Evolutionary conservation across 1,139 yeast species (phyloP).

Genomic region (Sugiyamaella neomexicana): DNA sequence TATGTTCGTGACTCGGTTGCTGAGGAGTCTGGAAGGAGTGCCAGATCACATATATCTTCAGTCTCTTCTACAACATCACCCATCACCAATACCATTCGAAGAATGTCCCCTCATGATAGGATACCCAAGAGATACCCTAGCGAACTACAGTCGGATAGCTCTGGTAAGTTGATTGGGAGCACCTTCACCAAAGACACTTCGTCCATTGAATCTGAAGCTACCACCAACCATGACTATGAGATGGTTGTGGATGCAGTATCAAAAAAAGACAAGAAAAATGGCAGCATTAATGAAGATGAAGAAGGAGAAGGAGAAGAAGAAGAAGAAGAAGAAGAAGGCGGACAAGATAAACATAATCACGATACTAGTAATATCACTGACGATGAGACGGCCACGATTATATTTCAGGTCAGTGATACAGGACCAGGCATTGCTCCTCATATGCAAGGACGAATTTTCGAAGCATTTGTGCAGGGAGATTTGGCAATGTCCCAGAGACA

Average conservation of each 20-base stretch:
- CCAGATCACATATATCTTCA: constrained; percentile 1
- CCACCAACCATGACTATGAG: neutral
- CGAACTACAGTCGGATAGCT: constrained; percentile 11
- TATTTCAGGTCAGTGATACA: constrained; percentile 62
- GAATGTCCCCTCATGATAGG: constrained; percentile 3
- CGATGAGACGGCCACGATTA: constrained; percentile 24
- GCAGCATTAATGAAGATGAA: neutral
- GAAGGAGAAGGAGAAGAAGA: neutral
- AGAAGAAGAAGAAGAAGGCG: neutral
- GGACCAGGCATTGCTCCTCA: constrained; percentile 90
- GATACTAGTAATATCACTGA: neutral
- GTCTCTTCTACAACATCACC: neutral
- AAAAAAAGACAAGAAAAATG: neutral
- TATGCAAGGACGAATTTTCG: constrained; percentile 79
- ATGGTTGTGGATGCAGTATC: neutral
- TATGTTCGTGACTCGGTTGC: constrained; percentile 17
- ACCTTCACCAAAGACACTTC: constrained; percentile 20
- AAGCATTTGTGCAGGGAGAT: constrained; percentile 93
- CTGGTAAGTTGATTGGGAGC: constrained; percentile 18
- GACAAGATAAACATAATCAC: neutral
- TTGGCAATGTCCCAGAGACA: constrained; percentile 82
- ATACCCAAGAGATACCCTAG: constrained; percentile 16
- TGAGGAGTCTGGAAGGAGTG: constrained; percentile 13
- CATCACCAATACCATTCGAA: neutral
- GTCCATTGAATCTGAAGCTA: constrained; percentile 9